Evolutionary conservation across 2,329 filamentous ascomycete genomes (phyloP).

Genomic region (Thielaviopsis musarum): DNA sequence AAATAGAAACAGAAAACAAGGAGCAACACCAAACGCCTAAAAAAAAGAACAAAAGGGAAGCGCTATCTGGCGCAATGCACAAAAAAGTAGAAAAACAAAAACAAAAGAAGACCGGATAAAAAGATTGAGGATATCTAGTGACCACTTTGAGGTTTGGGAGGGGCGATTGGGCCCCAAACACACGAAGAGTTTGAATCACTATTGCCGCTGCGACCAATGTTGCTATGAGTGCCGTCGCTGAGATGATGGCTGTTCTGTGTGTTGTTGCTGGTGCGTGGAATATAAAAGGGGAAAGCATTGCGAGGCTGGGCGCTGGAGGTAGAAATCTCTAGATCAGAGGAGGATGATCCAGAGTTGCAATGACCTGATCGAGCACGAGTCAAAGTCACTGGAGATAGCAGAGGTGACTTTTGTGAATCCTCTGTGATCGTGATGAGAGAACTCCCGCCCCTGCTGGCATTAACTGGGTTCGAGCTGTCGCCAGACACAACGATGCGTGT

Average conservation of each 20-base stretch:
- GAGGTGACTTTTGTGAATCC: neutral
- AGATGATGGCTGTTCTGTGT: neutral
- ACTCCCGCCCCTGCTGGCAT: too few species aligned
- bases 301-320: neutral
- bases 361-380: neutral
- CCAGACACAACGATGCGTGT: neutral
- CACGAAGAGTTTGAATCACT: conserved; percentile 8
- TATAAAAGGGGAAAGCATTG: neutral
- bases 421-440: neutral
- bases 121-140: neutral
- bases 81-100: neutral
- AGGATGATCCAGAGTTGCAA: neutral
- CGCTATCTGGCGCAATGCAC: neutral
- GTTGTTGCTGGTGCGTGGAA: neutral
- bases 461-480: neutral
- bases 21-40: neutral
- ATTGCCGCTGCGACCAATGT: neutral
- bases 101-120: neutral
- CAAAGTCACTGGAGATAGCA: neutral
- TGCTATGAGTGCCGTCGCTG: neutral
- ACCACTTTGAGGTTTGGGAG: conserved; percentile 17
- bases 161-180: conserved; percentile 19
- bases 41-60: neutral
- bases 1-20: neutral
- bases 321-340: neutral